Conservation (phyloP, 208 protist genomes). For the Herpetomonas tarakana region DNA sequence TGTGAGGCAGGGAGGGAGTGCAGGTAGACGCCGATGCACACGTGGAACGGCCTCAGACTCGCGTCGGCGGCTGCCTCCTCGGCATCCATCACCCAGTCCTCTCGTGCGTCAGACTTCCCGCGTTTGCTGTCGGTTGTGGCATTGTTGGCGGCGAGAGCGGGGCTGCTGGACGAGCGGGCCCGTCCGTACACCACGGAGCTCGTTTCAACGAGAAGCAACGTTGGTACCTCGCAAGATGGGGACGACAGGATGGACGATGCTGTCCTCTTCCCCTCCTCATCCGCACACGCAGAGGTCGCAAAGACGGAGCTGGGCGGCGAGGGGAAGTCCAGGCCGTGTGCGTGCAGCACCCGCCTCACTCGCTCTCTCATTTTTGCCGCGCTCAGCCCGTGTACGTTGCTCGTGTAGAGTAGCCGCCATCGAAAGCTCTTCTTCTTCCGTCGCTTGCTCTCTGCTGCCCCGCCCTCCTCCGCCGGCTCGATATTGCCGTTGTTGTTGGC, state of each 20-base stretch:
- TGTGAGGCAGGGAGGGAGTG: neutral
- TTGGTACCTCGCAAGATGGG: too few relatives aligned
- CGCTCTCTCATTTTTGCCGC: neutral
- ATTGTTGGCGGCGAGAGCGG: too few relatives aligned
- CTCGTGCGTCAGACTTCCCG: too few relatives aligned
- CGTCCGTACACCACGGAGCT: neutral
- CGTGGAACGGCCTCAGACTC: slow-evolving; percentile 6
- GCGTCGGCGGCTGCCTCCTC: neutral
- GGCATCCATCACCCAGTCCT: neutral
- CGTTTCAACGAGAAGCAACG: neutral
- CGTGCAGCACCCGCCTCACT: neutral
- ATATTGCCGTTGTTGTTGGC: too few relatives aligned
- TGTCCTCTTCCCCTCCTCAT: too few relatives aligned
- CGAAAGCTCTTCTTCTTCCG: neutral
- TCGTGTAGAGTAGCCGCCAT: neutral
- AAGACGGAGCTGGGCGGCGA: neutral
- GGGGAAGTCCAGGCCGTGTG: neutral
- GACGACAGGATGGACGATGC: too few relatives aligned
- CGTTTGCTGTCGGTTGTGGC: too few relatives aligned
- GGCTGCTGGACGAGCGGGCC: too few relatives aligned
- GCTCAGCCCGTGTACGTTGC: neutral
- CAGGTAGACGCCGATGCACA: slow-evolving; percentile 14
- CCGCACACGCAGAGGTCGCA: too few relatives aligned
- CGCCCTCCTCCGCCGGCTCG: too few relatives aligned
- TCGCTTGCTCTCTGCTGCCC: too few relatives aligned